A percentile compares a stretch with the other conserved stretches of the same genome.
Evolutionary conservation across 495 filamentous ascomycete species (phyloP).

Genomic region (Echria macrotheca): DNA sequence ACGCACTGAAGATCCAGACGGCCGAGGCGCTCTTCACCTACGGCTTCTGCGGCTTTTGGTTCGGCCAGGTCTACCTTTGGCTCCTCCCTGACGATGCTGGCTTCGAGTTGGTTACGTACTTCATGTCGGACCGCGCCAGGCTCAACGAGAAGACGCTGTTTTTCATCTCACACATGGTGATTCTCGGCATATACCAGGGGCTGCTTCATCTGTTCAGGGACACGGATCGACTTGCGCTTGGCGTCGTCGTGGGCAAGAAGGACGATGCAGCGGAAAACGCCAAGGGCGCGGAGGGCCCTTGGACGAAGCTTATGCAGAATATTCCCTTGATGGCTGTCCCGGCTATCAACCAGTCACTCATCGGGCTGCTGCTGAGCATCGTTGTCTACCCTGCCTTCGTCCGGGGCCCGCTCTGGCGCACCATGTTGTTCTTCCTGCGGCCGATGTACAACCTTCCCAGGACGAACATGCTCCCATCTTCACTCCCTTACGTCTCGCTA

Average conservation of each 20-base stretch:
- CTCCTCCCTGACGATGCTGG: constrained; percentile 59
- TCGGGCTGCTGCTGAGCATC: constrained; percentile 43
- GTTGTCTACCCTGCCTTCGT: constrained; percentile 61
- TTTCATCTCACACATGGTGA: constrained; percentile 62
- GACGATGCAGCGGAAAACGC: constrained; percentile 26
- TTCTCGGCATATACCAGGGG: constrained; percentile 65
- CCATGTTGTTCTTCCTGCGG: constrained; percentile 60
- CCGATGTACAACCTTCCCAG: constrained; percentile 68
- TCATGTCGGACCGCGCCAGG: constrained; percentile 61
- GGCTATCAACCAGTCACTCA: constrained; percentile 38
- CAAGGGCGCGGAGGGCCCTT: too few species aligned
- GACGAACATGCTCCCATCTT: constrained; percentile 54
- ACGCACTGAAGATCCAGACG: constrained; percentile 51
- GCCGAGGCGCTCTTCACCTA: constrained; percentile 67
- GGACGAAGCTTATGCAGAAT: too few species aligned
- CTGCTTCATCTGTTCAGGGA: constrained; percentile 65
- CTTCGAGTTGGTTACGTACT: constrained; percentile 64
- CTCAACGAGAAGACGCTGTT: constrained; percentile 87
- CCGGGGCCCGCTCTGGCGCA: constrained; percentile 59
- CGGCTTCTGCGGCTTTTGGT: constrained; percentile 71
- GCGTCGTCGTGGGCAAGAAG: constrained; percentile 23
- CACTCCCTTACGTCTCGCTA: constrained; percentile 54
- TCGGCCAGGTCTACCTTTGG: constrained; percentile 77
- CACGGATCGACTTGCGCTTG: constrained; percentile 62
- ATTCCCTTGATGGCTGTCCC: too few species aligned